Evolutionary conservation across 768 basidiomycete genomes (phyloP).

Genomic region (Suillus alpinus): DNA sequence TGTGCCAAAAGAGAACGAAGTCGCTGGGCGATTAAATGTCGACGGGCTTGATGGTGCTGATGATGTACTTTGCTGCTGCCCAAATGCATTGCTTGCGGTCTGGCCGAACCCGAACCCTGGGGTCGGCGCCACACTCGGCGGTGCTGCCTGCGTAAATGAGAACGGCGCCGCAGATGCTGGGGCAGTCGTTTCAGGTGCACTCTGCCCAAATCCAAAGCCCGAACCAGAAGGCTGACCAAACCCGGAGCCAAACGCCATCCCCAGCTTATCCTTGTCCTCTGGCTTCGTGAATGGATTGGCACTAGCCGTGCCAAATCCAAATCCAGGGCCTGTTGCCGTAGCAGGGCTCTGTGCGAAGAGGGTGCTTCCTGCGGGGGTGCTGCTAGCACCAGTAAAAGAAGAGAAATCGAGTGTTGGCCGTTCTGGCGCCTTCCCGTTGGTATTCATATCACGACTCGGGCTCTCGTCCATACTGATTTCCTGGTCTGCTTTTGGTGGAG

Average conservation of each 20-base stretch:
- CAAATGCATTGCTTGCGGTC: conserved; percentile 39
- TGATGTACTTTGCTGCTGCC: conserved; percentile 31
- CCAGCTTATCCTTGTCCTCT: conserved; percentile 44
- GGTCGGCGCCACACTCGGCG: conserved; percentile 33
- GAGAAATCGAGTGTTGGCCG: conserved; percentile 47
- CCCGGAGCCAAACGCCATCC: conserved; percentile 37
- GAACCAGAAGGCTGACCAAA: conserved; percentile 45
- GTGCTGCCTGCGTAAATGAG: conserved; percentile 41
- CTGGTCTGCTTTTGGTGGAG: conserved; percentile 64
- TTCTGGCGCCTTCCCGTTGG: conserved; percentile 40
- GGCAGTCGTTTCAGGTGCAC: conserved; percentile 36
- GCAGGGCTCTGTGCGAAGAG: conserved; percentile 34
- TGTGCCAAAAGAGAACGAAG: conserved; percentile 47
- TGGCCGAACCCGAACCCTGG: conserved; percentile 48
- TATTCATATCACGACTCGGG: conserved; percentile 60
- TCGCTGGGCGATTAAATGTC: conserved; percentile 45
- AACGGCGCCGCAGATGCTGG: conserved; percentile 45
- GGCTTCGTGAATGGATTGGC: conserved; percentile 46
- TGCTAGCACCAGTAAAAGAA: conserved; percentile 40
- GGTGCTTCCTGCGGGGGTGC: conserved; percentile 27
- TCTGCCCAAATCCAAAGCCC: conserved; percentile 49
- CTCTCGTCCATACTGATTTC: conserved; percentile 84
- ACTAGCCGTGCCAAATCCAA: conserved; percentile 31
- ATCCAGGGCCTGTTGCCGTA: conserved; percentile 28
- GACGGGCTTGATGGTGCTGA: conserved; percentile 61